Base-by-base conservation (phyloP, 305 asterid genomes). In the Rubia peregrina region DNA sequence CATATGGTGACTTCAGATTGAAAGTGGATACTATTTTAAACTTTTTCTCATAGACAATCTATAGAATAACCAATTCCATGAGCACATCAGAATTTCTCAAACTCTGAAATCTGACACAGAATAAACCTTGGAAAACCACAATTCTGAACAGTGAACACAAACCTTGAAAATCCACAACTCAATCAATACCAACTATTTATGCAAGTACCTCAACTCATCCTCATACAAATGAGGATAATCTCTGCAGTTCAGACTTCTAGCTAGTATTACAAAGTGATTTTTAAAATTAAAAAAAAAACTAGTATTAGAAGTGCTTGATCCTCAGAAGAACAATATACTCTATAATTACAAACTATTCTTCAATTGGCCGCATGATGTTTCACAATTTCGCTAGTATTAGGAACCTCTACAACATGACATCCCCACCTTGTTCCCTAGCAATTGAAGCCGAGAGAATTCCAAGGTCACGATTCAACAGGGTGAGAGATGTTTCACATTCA, bases 371-470 rank as follows among this genome's bases (percentile, higher is more conserved):
- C 38, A 33, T 33, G 38, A 33, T 33, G 38, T 33, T 33, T 33
- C 38, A 33, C 38, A 33, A 33, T 33, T 33, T 33, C 38, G 3
- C 38, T 33, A 33, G 3, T 33, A 33, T 33, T 33, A 33, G 3
- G 24, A 33, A 43, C 65, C n/a, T 17, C 78, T 76, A 89, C 77
- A 83, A 38, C 77, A 81, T 75, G 44, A 75, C 75, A 69, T 81
- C 90, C 71, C 80, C 92, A 11, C 90, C 96, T 85, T 83, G 86
- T 72, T 90, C 96, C 42, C 98, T 92, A 60, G 96, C 92, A 78
- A 93, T 93, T 44, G 98, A 93, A 33, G 98, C 90, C 70, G 98
- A 89, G 67, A 93, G 97, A 81, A 93, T 85, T 68, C 92, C 90
- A 40, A 93, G 91, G 83, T 93, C 97, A 61, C 88, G 85, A 77